Base-by-base conservation (phyloP, 768 basidiomycete species). In the Pholiota microspora region DNA sequence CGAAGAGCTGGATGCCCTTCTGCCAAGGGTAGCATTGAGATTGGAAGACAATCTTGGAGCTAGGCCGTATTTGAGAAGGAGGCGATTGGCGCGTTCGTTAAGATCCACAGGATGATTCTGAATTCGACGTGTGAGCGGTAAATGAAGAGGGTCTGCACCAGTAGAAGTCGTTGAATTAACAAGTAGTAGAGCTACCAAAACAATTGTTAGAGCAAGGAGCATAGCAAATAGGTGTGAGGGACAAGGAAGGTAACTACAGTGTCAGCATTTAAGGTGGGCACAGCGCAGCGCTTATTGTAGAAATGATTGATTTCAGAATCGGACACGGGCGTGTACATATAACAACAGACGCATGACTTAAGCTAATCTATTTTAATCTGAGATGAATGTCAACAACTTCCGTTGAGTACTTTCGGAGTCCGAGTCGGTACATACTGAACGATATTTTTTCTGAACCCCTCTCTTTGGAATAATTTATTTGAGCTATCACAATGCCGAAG, bases 51-150 rank as follows among this genome's bases (percentile, higher is more conserved):
- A 15, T 18, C 25, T 31, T 6, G 40, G 15, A 1, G 18, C 21
- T 10, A 51, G 12, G 0, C 51, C 51, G 23, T 51, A 51, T 35
- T 51, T 51, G 38, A 51, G 10, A 12, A 38, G 27, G 18, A 51
- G 40, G 44, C 27, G 38, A 7, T 40, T 38, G 27, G 51, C 51
- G 21, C 25, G 16, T 27, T 51, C 51, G 4, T 28, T 24, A 16
- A 31, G 23, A 29, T 44, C 40, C 6, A 51, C 18, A 16, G 50
- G 50, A 4, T 27, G 31, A 7, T 18, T 27, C 16, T 16, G 38
- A 6, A 40, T 10, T 10, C 51, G 40, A 28, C 51, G 38, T 21
- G 28, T 24, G 15, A 51, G 38, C 7, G 38, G 38, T n/a, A 51
- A n/a, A 32, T 51, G 51, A 15, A 44, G 27, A 23, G 51, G 51